phyloP scores from a whole-genome alignment of 2,329 filamentous ascomycete genomes.

The Grosmannia serpens region DNA sequence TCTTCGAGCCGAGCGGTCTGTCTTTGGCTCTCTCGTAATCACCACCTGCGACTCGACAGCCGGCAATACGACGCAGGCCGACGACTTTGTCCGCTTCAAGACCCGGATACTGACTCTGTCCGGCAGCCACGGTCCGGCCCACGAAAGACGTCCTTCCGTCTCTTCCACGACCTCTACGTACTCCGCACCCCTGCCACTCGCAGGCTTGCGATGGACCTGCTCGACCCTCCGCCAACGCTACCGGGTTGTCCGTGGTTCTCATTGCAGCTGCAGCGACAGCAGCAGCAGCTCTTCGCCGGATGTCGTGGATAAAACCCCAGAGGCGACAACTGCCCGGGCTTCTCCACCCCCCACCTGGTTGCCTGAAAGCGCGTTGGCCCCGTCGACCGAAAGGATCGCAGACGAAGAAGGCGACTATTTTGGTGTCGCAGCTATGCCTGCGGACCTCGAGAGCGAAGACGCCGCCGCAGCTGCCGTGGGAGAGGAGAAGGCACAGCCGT shows the following conservation, averaged over 20 bases:
- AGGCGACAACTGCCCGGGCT: background rate
- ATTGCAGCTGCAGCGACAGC: constrained; percentile 24
- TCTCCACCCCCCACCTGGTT: background rate
- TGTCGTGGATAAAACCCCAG: background rate
- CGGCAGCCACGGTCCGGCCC: constrained; percentile 38
- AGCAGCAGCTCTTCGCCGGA: constrained; percentile 13
- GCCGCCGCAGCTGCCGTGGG: constrained; percentile 3
- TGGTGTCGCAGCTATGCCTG: background rate
- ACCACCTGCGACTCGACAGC: background rate
- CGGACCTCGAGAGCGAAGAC: too few relatives aligned
- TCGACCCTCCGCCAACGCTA: constrained; percentile 58
- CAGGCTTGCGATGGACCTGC: constrained; percentile 56
- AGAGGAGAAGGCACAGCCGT: constrained; percentile 29
- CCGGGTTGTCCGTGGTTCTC: constrained; percentile 51
- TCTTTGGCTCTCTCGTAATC: constrained; percentile 45
- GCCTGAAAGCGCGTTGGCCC: background rate
- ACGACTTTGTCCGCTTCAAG: constrained; percentile 53
- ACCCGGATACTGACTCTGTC: constrained; percentile 52
- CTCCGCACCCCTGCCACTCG: constrained; percentile 42
- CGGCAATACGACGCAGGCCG: constrained; percentile 1
- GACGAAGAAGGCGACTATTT: background rate
- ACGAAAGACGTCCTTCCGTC: constrained; percentile 17
- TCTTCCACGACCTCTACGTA: background rate
- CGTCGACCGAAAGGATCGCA: constrained; percentile 1
- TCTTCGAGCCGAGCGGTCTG: constrained; percentile 42